Evolutionary conservation across 1,284 basidiomycete genomes (phyloP), one percentile per base, ranked within the genome.

Genomic region (Ganoderma sinense): DNA sequence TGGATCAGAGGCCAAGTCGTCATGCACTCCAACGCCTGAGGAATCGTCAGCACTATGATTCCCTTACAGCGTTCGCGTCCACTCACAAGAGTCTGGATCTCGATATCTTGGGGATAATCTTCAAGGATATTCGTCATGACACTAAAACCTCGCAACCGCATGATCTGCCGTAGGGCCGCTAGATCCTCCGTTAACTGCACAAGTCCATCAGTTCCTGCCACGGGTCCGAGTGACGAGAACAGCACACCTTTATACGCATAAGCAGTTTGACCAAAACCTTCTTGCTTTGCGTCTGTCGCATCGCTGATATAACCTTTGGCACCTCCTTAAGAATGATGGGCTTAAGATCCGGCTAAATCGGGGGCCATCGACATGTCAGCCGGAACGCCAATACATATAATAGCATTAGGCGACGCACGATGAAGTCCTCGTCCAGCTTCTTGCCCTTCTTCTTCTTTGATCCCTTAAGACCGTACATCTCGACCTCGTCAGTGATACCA

Each of bases 381-480:
- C 23, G n/a, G 64, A 39, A 18, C 20, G 16, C 4, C 18, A 33
- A 40, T 23, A 48, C 29, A n/a, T 0, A 14, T 5, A 41, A 26
- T 16, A 23, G 29, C 14, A 23, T 7, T 14, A 23, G 48, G 14
- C 13, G 26, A 79, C 85, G 74, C 77, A 96, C 94, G 82, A 90
- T 88, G 79, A 94, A 98, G 83, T 99, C 97, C 68, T 97, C 95
- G 78, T 97, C 97, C 58, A 98, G 90, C 79, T 97, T 95, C 85
- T 93, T 94, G 71, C 94, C 88, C 80, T 93, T 97, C 87, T 91
- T 97, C 86, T 93, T 96, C 85, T 93, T 97, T 69, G 84, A 94
- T 2, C 97, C 97, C 80, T 97, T 97, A 69, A 97, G 88, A 55
- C 88, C 91, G 62, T 91, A 85, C 63, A 88, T 83, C 75, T 95